Conservation (phyloP, 805 yeast species). For the Candida rishiriensis region DNA sequence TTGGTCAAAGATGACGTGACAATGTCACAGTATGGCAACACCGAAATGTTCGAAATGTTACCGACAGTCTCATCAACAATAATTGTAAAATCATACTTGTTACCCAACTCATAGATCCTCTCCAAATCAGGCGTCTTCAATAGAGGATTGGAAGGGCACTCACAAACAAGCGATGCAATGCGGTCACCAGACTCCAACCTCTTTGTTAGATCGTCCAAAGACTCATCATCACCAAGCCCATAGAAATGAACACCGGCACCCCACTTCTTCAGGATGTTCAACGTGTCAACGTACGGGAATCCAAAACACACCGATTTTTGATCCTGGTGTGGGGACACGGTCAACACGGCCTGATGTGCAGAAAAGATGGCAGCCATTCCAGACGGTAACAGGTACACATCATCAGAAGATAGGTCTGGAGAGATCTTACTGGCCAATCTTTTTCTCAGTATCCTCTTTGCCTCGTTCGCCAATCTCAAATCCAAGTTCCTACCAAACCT, state of each 20-base stretch:
- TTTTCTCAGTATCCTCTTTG: slow-evolving; percentile 67
- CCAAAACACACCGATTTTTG: slow-evolving; percentile 88
- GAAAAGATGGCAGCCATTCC: slow-evolving; percentile 93
- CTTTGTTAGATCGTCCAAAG: slow-evolving; percentile 60
- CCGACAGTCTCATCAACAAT: slow-evolving; percentile 95
- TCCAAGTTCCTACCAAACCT: slow-evolving; percentile 89
- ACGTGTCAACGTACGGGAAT: slow-evolving; percentile 91
- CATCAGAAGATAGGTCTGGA: slow-evolving; percentile 35
- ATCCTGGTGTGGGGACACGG: slow-evolving; percentile 16
- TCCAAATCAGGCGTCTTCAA: slow-evolving; percentile 76
- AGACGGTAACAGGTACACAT: slow-evolving; percentile 79
- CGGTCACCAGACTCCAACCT: slow-evolving; percentile 59
- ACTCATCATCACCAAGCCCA: slow-evolving; percentile 75
- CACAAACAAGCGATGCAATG: slow-evolving; percentile 79
- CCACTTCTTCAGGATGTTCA: slow-evolving; percentile 79
- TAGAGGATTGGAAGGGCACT: slow-evolving; percentile 94
- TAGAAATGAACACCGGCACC: slow-evolving; percentile 88
- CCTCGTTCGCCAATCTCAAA: slow-evolving; percentile 66
- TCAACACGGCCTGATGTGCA: slow-evolving; percentile 52
- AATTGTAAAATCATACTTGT: slow-evolving; percentile 67
- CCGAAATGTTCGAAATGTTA: slow-evolving; percentile 79
- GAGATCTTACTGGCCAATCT: slow-evolving; percentile 68
- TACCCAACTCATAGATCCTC: slow-evolving; percentile 61
- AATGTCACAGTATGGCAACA: slow-evolving; percentile 78
- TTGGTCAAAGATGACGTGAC: slow-evolving; percentile 86